Base-by-base conservation (phyloP, 495 filamentous ascomycete species). In the Penicillium salamii region DNA sequence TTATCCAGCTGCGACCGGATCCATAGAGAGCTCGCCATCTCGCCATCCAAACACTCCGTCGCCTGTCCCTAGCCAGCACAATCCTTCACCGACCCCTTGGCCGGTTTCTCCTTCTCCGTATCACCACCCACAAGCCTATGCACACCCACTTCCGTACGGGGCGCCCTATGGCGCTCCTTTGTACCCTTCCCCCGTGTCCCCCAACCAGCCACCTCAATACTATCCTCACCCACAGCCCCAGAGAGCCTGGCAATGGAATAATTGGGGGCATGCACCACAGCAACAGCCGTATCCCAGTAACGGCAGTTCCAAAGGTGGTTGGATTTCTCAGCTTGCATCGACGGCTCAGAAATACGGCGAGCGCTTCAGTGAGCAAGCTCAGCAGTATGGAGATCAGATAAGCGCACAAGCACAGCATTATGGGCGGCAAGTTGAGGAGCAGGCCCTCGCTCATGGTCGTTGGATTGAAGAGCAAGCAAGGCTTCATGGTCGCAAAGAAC, bases 291-390 rank as follows among this genome's bases (percentile, higher is more conserved):
- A 57, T 42, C 49, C 48, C 14, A 59, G 44, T 17, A 50, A 58
- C 6, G 36, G 52, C 13, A 46, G 42, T 7, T 52, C 59, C 18
- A 71, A 70, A 49, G 44, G 62, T 14, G 66, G 69, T 8, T 74
- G 70, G 70, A 59, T 74, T 15, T 55, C 70, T 0, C 55, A 58
- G 9, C 56, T 76, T 13, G 67, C 67, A 35, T 54, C 62, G 2
- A 63, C 70, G 37, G 72, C 71, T 8, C 72, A 76, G 46, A 69
- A 71, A 29, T 76, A 76, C 38, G 72, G 70, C 3, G 72, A 74
- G 36, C 70, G 67, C 3, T 69, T 76, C 23, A 59, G 55, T 13
- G 68, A 71, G 37, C 70, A 72, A 39, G 72, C 70, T 0, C 59
- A 67, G 41, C 62, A 67, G 19, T 76, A 76, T 42, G 70, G 70